Evolutionary conservation across 208 protist species (phyloP), one percentile per base, ranked within the genome.

Genomic region (Crithidia brevicula): DNA sequence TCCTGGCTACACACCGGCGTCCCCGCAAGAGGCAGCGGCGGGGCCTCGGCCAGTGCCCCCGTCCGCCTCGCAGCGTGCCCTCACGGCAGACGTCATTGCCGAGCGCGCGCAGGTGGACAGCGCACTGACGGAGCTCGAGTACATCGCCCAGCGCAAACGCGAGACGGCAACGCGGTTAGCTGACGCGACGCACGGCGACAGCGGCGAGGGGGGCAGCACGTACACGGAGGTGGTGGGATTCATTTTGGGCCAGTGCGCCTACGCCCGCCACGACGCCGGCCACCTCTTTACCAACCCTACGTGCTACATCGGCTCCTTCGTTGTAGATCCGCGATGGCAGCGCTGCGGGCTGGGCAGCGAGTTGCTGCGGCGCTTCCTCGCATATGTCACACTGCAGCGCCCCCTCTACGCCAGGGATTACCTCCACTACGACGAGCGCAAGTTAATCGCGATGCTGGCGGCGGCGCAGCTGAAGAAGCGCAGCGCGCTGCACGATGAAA

Each of bases 291-390:
- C 77, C 3, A 88, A 88, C 33, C 91, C 91, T 27, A 89, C 79
- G 1, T 65, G 73, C 28, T 96, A 96, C 74, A 68, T 96, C 25
- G 76, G 82, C 31, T 85, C 77, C 42, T 78, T 96, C 42, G 86
- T 81, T 0, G 87, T 96, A 11, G 67, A 84, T 22, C 68, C 69
- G 18, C 42, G 50, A 11, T 51, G 92, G 51, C 91, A 80, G 16
- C 28, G 65, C 11, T 74, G 83, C 59, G 91, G 91, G n/a, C 25
- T 96, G 18, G 91, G 88, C 31, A 43, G 59, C 18, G 33, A 53
- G 54, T 54, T 96, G 38, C 74, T 96, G 11, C n/a, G 72, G 18
- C 77, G 67, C 15, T 92, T 86, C 51, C 23, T 88, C 3, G 38
- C 51, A 0, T 93, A 91, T 61, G 76, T 94, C 61, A 76, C 74